Evolutionary conservation across 1,284 basidiomycete species (phyloP).

Genomic region (Ustilago trichophora): DNA sequence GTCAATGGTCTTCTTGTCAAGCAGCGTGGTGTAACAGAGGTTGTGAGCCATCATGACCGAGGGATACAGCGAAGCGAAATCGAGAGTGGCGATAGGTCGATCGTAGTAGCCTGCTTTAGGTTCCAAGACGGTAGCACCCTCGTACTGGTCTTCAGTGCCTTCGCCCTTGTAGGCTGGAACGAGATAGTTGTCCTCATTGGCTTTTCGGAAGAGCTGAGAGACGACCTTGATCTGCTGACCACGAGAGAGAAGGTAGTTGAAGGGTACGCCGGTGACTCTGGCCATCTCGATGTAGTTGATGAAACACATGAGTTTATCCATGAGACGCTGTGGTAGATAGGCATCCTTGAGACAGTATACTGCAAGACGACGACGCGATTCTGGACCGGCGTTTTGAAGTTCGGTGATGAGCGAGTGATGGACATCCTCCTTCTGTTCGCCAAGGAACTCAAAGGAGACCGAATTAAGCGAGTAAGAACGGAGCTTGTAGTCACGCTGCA

Average conservation of each 20-base stretch:
- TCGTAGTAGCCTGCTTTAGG: slow-evolving; percentile 66
- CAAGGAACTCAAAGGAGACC: slow-evolving; percentile 65
- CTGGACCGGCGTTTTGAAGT: slow-evolving; percentile 64
- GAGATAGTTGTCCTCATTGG: slow-evolving; percentile 63
- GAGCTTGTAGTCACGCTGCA: slow-evolving; percentile 66
- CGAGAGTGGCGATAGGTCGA: slow-evolving; percentile 63
- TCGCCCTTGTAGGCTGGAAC: slow-evolving; percentile 65
- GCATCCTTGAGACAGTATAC: slow-evolving; percentile 67
- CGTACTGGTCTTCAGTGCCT: slow-evolving; percentile 65
- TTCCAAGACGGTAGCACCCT: slow-evolving; percentile 65
- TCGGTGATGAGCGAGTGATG: slow-evolving; percentile 66
- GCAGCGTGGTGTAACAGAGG: slow-evolving; percentile 65
- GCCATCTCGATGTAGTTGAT: slow-evolving; percentile 67
- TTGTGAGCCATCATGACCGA: slow-evolving; percentile 67
- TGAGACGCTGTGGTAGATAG: slow-evolving; percentile 65
- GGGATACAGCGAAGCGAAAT: slow-evolving; percentile 66
- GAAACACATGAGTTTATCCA: slow-evolving; percentile 67
- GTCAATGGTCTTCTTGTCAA: slow-evolving; percentile 64
- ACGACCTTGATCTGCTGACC: slow-evolving; percentile 67
- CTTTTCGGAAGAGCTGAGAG: slow-evolving; percentile 65
- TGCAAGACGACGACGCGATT: slow-evolving; percentile 63
- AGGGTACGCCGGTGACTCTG: slow-evolving; percentile 66
- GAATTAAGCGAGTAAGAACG: slow-evolving; percentile 65
- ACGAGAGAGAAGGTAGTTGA: slow-evolving; percentile 65
- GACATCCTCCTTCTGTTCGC: slow-evolving; percentile 66